Percentiles rank a stretch among this genome's conserved stretches.
Evolutionary conservation across 352 stramenopile genomes (phyloP).

Genomic region (Globisporangium uncinulatum): DNA sequence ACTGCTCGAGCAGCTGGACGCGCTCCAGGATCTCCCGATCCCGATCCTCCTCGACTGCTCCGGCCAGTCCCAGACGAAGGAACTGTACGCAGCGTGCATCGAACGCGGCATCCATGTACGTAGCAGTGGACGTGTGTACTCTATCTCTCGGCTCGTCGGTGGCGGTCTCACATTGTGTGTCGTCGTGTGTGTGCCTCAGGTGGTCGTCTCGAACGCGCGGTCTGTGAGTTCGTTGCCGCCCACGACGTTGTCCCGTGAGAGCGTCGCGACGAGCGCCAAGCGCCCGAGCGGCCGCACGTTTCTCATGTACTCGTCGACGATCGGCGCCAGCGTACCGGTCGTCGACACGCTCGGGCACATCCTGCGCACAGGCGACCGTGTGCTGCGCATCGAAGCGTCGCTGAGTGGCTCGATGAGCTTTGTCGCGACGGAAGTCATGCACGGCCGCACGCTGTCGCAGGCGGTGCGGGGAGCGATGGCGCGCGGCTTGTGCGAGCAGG

Average conservation of each 20-base stretch:
- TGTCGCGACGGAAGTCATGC: slow-evolving; percentile 71
- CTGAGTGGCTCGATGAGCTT: slow-evolving; percentile 74
- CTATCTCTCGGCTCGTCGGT: not conserved
- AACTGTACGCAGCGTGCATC: slow-evolving; percentile 57
- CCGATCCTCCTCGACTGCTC: slow-evolving; percentile 74
- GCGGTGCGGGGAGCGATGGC: slow-evolving; percentile 42
- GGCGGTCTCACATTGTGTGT: not conserved
- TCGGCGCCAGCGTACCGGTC: slow-evolving; percentile 63
- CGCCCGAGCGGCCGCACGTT: slow-evolving; percentile 42
- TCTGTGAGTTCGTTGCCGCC: slow-evolving; percentile 44
- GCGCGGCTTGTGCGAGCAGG: slow-evolving; percentile 61
- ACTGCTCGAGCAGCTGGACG: slow-evolving; percentile 43
- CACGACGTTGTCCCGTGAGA: slow-evolving; percentile 47
- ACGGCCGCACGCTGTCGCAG: slow-evolving; percentile 49
- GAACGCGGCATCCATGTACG: slow-evolving; percentile 55
- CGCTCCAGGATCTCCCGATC: slow-evolving; percentile 61
- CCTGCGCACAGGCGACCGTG: slow-evolving; percentile 59
- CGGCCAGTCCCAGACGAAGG: slow-evolving; percentile 37
- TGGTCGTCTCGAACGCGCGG: slow-evolving; percentile 63
- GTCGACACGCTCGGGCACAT: slow-evolving; percentile 75
- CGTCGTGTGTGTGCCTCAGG: slow-evolving; percentile 3
- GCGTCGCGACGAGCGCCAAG: slow-evolving; percentile 31
- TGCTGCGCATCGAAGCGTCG: slow-evolving; percentile 47
- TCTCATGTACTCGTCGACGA: slow-evolving; percentile 78
- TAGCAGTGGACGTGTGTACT: not conserved